Evolutionary conservation across 768 basidiomycete species (phyloP).

Genomic region (Lenzites betulinus): DNA sequence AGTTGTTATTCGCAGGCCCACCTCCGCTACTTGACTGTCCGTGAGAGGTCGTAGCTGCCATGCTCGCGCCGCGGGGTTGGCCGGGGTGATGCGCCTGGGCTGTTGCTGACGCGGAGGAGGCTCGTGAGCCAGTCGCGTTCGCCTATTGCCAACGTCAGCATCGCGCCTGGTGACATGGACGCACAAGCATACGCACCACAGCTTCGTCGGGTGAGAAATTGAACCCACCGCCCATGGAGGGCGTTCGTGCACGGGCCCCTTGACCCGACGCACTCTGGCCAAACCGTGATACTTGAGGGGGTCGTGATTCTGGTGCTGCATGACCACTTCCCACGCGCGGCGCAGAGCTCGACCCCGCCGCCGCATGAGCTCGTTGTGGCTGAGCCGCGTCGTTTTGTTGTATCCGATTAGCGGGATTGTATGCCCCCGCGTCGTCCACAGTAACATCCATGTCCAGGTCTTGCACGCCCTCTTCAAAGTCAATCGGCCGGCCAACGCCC

Average conservation of each 20-base stretch:
- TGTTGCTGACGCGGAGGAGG: not conserved
- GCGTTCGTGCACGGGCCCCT: constrained; percentile 4
- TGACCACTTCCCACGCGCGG: not conserved
- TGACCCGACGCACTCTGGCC: not conserved
- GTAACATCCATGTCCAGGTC: not conserved
- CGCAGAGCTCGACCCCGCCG: not conserved
- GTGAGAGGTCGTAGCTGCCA: not conserved
- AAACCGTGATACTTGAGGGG: not conserved
- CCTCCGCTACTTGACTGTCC: no score
- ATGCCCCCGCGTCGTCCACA: not conserved
- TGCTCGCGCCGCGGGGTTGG: no score
- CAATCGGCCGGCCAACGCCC: constrained; percentile 38
- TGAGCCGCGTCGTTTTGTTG: not conserved
- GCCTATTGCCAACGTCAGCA: not conserved
- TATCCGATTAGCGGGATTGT: not conserved
- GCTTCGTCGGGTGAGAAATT: constrained; percentile 4
- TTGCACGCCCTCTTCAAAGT: constrained; percentile 41
- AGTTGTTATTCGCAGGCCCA: not conserved
- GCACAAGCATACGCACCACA: not conserved
- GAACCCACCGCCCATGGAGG: constrained; percentile 24
- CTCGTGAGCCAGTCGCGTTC: not conserved
- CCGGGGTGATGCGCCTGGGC: no score
- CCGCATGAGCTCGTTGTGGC: not conserved
- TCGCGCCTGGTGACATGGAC: not conserved
- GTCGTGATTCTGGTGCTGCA: no score